Conservation (phyloP, 2,329 filamentous ascomycete genomes). For the Cladophialophora psammophila region DNA sequence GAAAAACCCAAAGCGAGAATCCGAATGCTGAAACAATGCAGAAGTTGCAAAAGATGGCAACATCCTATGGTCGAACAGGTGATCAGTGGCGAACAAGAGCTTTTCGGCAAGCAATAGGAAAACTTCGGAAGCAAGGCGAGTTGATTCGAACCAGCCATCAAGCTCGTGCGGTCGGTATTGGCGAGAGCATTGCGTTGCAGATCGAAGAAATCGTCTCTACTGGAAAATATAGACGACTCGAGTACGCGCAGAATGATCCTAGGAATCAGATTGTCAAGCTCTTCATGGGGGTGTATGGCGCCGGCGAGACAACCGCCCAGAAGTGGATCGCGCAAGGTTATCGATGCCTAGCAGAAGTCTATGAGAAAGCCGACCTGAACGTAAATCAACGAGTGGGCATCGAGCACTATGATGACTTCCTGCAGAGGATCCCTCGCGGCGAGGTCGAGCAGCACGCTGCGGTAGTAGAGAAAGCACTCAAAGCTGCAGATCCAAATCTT, state of each 20-base stretch:
- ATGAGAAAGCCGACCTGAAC: conserved; percentile 67
- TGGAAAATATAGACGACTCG: conserved; percentile 72
- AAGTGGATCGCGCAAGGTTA: conserved; percentile 80
- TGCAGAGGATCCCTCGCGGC: conserved; percentile 75
- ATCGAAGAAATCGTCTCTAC: conserved; percentile 89
- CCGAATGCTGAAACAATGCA: conserved; percentile 80
- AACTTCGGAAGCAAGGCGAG: conserved; percentile 68
- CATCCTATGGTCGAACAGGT: conserved; percentile 75
- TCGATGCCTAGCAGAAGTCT: conserved; percentile 75
- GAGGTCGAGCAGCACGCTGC: conserved; percentile 76
- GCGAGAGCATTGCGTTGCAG: conserved; percentile 76
- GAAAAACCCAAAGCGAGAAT: conserved; percentile 57
- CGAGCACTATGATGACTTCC: conserved; percentile 80
- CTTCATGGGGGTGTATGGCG: conserved; percentile 82
- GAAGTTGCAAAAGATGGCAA: conserved; percentile 77
- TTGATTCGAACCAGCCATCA: conserved; percentile 74
- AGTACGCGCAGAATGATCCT: conserved; percentile 72
- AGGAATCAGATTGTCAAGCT: conserved; percentile 69
- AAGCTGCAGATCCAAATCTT: conserved; percentile 67
- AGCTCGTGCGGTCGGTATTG: conserved; percentile 73
- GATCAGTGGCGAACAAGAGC: conserved; percentile 79
- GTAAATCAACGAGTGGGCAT: conserved; percentile 77
- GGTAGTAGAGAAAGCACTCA: conserved; percentile 67
- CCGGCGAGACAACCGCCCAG: conserved; percentile 72
- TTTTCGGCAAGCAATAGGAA: conserved; percentile 80